These are phyloP conservation scores for Solanum chiquidenum DNA, from an alignment of 257 asterid species.

Conservation along the genomic window DNA sequence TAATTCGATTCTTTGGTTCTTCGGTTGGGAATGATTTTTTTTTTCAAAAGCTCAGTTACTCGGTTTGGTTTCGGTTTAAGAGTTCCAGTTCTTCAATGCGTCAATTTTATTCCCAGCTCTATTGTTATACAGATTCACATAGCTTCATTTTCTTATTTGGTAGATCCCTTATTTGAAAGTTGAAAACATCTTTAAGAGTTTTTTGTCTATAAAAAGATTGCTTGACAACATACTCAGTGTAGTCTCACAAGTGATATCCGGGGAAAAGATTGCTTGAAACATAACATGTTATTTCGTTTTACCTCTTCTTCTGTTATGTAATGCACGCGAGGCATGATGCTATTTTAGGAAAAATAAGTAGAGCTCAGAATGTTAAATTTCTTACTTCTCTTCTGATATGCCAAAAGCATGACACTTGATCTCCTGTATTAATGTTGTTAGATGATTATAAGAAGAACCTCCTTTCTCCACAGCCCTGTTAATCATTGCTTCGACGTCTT, in stretches of 20 bases:
- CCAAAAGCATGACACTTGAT: conserved; percentile 7
- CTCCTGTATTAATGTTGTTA: neutral
- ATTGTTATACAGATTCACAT: too few species aligned
- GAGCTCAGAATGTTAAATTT: neutral
- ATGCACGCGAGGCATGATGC: neutral
- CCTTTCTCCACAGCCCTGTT: conserved; percentile 11
- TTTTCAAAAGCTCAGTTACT: too few species aligned
- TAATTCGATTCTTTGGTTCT: too few species aligned
- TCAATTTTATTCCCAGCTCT: too few species aligned
- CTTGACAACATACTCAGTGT: neutral
- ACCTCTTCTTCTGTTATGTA: neutral
- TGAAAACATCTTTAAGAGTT: too few species aligned
- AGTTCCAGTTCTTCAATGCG: too few species aligned
- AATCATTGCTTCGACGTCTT: neutral
- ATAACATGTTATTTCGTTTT: neutral
- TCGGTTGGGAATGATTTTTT: too few species aligned
- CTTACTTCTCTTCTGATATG: neutral
- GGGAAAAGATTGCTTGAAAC: neutral
- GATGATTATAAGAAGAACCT: conserved; percentile 15
- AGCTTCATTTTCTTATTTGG: too few species aligned
- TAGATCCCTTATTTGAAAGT: too few species aligned
- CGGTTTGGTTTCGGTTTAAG: too few species aligned
- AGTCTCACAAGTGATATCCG: too few species aligned
- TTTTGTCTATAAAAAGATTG: neutral
- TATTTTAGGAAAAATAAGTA: neutral